Evolutionary conservation across 2,329 filamentous ascomycete species (phyloP).

Genomic region (Chaetomiaceae sp.): DNA sequence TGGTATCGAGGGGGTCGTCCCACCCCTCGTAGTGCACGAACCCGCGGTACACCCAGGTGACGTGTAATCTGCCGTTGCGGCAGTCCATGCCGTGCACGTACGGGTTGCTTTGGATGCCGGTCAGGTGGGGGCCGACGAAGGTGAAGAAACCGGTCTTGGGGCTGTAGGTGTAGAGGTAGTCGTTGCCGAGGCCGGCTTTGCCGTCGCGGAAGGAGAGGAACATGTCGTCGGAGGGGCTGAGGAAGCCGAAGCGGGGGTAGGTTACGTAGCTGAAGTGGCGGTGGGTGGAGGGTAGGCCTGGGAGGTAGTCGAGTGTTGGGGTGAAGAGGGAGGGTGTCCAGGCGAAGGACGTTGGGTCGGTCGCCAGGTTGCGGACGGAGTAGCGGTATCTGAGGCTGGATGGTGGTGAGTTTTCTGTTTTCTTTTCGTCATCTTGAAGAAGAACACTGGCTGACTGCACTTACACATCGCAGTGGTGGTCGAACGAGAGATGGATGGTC

Average conservation of each 20-base stretch:
- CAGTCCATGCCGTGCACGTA: constrained; percentile 46
- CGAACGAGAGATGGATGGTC: constrained; percentile 50
- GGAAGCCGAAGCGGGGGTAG: constrained; percentile 45
- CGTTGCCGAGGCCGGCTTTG: constrained; percentile 46
- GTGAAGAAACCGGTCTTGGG: constrained; percentile 34
- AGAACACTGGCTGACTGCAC: not conserved
- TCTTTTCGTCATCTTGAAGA: not conserved
- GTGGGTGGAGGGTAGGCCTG: constrained; percentile 30
- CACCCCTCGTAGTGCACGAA: constrained; percentile 43
- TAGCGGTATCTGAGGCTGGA: constrained; percentile 36
- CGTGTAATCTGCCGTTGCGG: constrained; percentile 33
- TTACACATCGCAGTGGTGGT: constrained; percentile 43
- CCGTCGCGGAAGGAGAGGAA: constrained; percentile 49
- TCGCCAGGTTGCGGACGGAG: constrained; percentile 33
- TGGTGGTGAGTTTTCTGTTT: constrained; percentile 14
- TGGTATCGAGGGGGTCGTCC: constrained; percentile 37
- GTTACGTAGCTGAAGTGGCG: constrained; percentile 39
- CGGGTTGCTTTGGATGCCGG: constrained; percentile 44
- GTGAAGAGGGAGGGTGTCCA: constrained; percentile 38
- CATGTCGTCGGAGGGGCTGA: constrained; percentile 36
- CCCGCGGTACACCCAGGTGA: constrained; percentile 48
- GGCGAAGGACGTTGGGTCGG: constrained; percentile 28
- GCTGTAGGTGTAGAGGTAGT: constrained; percentile 44
- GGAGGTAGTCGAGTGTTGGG: constrained; percentile 34
- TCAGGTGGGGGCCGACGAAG: constrained; percentile 39